Conservation (phyloP, 805 yeast species). For the Suhomyces prunicola region DNA sequence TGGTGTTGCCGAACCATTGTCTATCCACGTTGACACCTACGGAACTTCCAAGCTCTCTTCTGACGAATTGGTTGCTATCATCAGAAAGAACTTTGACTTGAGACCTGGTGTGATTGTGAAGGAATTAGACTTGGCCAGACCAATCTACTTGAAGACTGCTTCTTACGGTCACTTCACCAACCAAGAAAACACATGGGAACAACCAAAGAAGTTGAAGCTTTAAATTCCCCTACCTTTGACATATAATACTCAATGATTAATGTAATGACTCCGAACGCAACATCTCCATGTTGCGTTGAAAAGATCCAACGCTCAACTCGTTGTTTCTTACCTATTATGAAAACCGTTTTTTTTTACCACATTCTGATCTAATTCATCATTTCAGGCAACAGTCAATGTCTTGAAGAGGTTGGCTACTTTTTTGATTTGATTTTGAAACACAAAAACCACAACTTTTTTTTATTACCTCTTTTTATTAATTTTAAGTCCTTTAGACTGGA, state of each 20-base stretch:
- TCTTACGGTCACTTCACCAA: conserved; percentile 99
- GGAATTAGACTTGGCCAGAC: conserved; percentile 97
- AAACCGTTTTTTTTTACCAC: conserved; percentile 10
- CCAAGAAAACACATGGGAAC: conserved; percentile 98
- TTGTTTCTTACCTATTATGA: conserved; percentile 20
- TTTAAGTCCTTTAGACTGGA: conserved; percentile 17
- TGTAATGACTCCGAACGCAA: conserved; percentile 37
- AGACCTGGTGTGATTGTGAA: conserved; percentile 99
- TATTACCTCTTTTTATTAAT: conserved; percentile 8
- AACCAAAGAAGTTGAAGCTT: conserved; percentile 75
- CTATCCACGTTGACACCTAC: conserved; percentile 95
- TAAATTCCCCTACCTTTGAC: conserved; percentile 29
- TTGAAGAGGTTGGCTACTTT: background rate
- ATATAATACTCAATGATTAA: conserved; percentile 33
- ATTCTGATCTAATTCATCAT: background rate
- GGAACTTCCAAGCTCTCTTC: conserved; percentile 93
- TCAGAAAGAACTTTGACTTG: conserved; percentile 92
- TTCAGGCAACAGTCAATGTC: background rate
- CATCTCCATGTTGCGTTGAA: background rate
- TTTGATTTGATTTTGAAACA: background rate
- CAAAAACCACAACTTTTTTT: conserved; percentile 15
- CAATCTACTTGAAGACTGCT: conserved; percentile 98
- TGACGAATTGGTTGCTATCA: conserved; percentile 85
- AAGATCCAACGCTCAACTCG: conserved; percentile 47
- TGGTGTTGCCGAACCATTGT: conserved; percentile 99